These are phyloP conservation scores for Geosmithia flava DNA, from an alignment of 2,329 filamentous ascomycete genomes.

Conservation along the genomic window DNA sequence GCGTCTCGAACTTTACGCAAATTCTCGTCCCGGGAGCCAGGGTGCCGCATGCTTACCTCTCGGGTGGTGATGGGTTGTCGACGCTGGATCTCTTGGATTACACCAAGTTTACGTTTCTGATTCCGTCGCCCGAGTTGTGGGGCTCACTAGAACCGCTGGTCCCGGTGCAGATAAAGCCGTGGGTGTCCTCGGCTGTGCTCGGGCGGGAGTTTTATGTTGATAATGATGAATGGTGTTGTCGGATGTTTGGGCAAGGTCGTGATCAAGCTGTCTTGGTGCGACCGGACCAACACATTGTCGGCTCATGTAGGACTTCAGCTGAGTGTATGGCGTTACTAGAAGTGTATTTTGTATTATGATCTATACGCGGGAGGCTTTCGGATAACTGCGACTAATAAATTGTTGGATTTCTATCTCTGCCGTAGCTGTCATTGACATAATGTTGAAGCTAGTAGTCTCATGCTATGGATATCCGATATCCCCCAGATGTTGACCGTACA, in stretches of 20 bases:
- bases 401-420: too few species aligned
- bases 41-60: conserved; percentile 24
- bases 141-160: neutral
- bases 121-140: neutral
- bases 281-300: conserved; percentile 24
- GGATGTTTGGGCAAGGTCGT: neutral
- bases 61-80: neutral
- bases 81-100: conserved; percentile 19
- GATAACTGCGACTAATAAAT: too few species aligned
- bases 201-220: conserved; percentile 6
- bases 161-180: neutral
- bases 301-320: neutral
- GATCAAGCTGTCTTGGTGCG: conserved; percentile 17
- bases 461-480: too few species aligned
- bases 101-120: neutral
- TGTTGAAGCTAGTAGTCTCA: too few species aligned
- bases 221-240: conserved; percentile 8
- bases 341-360: too few species aligned
- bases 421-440: too few species aligned
- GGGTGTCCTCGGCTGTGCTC: neutral
- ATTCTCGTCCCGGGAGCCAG: conserved; percentile 23
- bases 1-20: conserved; percentile 22
- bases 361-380: too few species aligned
- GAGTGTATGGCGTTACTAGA: too few species aligned
- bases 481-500: too few species aligned